Base-by-base conservation (phyloP, 768 basidiomycete genomes). In the Amanita inopinata region DNA sequence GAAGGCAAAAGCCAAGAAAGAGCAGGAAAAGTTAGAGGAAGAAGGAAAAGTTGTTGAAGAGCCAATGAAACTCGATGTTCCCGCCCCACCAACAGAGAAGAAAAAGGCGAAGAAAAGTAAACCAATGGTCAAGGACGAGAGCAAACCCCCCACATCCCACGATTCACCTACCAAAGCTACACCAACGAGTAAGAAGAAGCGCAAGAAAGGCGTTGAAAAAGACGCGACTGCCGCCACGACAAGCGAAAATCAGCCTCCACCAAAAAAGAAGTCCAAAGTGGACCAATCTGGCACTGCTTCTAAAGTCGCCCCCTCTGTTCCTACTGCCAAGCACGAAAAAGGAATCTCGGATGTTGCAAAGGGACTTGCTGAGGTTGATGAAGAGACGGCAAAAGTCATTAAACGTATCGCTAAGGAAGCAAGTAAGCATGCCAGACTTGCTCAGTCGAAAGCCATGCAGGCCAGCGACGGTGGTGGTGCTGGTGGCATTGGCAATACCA, bases 381-480 rank as follows among this genome's bases (percentile, higher is more conserved):
- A 40, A 23, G 22, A 32, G 17, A 12, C 38, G 34, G 15, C 37
- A 18, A 18, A 24, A n/a, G 46, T 34, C 2, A 45, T 68, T 20
- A 58, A 55, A 43, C 56, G 48, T 34, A 68, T 70, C 23, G 64
- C 57, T 15, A 55, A 58, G 15, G 65, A 64, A 14, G 61, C 66
- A 14, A 55, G 62, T 6, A 55, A 58, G 27, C 60, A 63, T 20
- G 66, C 67, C 4, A 63, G 58, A 41, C 50, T 48, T n/a, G 67
- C 66, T 5, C 63, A 53, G 56, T 14, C 59, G 57, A 45, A 61
- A 56, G 7, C 22, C 48, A 40, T 48, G 47, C 19, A 35, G 33
- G 15, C n/a, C n/a, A n/a, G 43, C 47, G 18, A 51, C 19, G 32
- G 40, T 14, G 33, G 19, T 14, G 10, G 15, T 43, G 6, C n/a